These are phyloP conservation scores for Pichia sp. DNA, from an alignment of 1,139 yeast genomes.

Conservation along the genomic window DNA sequence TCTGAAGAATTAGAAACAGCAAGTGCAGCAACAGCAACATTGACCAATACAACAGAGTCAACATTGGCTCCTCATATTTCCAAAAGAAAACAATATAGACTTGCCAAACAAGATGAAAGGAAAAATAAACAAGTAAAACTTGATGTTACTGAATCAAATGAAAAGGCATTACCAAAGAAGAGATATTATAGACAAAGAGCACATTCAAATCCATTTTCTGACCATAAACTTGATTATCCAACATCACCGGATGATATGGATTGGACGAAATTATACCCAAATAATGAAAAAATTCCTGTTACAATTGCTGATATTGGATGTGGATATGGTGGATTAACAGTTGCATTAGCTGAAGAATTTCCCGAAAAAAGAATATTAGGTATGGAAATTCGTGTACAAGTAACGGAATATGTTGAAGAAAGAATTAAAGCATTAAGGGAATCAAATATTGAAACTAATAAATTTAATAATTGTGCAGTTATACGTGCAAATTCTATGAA, in stretches of 20 bases:
- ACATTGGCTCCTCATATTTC: too few species aligned
- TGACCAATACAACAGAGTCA: too few species aligned
- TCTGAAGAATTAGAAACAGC: neutral
- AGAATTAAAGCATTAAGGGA: conserved; percentile 78
- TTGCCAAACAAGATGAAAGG: conserved; percentile 28
- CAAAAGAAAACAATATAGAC: conserved; percentile 28
- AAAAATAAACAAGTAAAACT: conserved; percentile 27
- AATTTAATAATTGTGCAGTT: conserved; percentile 79
- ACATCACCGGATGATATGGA: conserved; percentile 74
- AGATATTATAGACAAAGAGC: conserved; percentile 94
- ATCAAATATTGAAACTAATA: conserved; percentile 19
- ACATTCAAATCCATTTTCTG: conserved; percentile 96
- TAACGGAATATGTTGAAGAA: conserved; percentile 94
- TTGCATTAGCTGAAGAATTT: conserved; percentile 71
- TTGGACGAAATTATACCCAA: conserved; percentile 76
- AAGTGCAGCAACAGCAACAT: neutral
- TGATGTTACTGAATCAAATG: conserved; percentile 21
- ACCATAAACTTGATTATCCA: conserved; percentile 89
- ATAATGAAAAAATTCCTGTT: conserved; percentile 38
- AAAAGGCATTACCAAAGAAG: conserved; percentile 55
- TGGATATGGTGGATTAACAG: conserved; percentile 91
- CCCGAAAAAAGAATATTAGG: conserved; percentile 76
- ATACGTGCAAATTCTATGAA: conserved; percentile 97
- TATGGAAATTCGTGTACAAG: conserved; percentile 97
- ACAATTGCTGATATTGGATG: conserved; percentile 91